These are phyloP conservation scores for Metrosideros polymorpha DNA, from an alignment of 441 rosid genomes.

Conservation along the genomic window DNA sequence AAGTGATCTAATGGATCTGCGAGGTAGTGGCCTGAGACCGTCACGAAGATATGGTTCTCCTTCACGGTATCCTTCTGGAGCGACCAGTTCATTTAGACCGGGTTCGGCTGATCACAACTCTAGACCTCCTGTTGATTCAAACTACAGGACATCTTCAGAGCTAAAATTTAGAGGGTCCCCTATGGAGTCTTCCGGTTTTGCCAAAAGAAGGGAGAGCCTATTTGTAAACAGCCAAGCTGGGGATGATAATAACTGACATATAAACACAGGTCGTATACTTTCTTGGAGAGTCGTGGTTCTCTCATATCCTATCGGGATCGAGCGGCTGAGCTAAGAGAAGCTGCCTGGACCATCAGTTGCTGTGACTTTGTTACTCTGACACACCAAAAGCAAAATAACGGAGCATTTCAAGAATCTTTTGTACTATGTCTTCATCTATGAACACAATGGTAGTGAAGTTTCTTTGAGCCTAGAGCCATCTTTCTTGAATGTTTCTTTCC, in stretches of 20 bases:
- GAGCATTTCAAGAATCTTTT: not conserved
- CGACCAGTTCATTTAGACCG: constrained; percentile 48
- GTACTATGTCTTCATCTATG: not conserved
- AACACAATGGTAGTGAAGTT: not conserved
- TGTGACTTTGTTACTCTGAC: not conserved
- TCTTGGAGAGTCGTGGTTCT: not conserved
- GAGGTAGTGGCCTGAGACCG: constrained; percentile 40
- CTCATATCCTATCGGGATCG: not conserved
- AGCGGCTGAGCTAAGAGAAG: not conserved
- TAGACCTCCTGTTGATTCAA: constrained; percentile 59
- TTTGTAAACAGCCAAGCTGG: constrained; percentile 54
- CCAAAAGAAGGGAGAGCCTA: constrained; percentile 63
- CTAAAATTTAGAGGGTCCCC: constrained; percentile 54
- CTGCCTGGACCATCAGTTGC: not conserved
- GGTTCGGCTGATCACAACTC: constrained; percentile 36
- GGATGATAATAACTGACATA: constrained; percentile 31
- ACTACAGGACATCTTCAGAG: constrained; percentile 50
- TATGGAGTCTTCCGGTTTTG: constrained; percentile 55
- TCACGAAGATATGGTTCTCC: constrained; percentile 65
- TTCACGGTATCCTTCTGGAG: constrained; percentile 47
- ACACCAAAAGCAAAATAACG: not conserved
- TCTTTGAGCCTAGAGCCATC: not conserved
- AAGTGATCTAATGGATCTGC: constrained; percentile 51
- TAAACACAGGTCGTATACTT: not conserved
- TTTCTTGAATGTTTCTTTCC: not conserved